Conservation (phyloP, 176 grass and related monocot genomes). For the Bonia amplexicaulis region DNA sequence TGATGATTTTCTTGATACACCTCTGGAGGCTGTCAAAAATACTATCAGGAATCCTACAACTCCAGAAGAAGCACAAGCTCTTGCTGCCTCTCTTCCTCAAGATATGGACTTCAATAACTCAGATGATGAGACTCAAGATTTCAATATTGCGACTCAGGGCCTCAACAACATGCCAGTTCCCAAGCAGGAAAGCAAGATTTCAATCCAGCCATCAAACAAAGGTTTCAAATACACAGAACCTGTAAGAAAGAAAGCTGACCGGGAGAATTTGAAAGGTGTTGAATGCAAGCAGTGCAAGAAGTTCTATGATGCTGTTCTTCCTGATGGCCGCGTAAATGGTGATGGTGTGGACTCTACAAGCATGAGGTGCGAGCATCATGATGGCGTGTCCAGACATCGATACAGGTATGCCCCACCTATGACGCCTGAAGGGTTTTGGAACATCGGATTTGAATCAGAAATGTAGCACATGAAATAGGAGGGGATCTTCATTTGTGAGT, state of each 20-base stretch:
- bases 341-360: slow-evolving; percentile 21
- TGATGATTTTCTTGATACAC: slow-evolving; percentile 85
- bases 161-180: slow-evolving; percentile 28
- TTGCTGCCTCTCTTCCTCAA: slow-evolving; percentile 45
- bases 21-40: slow-evolving; percentile 54
- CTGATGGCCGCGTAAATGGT: slow-evolving; percentile 39
- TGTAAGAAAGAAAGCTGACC: slow-evolving; percentile 79
- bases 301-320: slow-evolving; percentile 89
- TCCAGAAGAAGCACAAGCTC: slow-evolving; percentile 48
- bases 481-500: neutral
- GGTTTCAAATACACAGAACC: slow-evolving; percentile 79
- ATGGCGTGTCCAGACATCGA: slow-evolving; percentile 88
- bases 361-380: slow-evolving; percentile 79
- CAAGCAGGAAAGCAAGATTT: slow-evolving; percentile 36
- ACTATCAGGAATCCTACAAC: slow-evolving; percentile 25
- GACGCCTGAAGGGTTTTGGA: slow-evolving; percentile 97
- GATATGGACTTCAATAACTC: slow-evolving; percentile 74
- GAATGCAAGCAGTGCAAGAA: slow-evolving; percentile 97
- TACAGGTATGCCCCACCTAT: slow-evolving; percentile 78
- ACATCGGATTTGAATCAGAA: slow-evolving; percentile 94
- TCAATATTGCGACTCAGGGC: slow-evolving; percentile 50
- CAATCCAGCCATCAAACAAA: slow-evolving; percentile 57
- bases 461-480: slow-evolving; percentile 47
- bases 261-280: slow-evolving; percentile 80
- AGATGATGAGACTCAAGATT: slow-evolving; percentile 79